These are phyloP conservation scores for Plasmodium berghei DNA, from an alignment of 169 alveolate species.

Conservation along the genomic window DNA sequence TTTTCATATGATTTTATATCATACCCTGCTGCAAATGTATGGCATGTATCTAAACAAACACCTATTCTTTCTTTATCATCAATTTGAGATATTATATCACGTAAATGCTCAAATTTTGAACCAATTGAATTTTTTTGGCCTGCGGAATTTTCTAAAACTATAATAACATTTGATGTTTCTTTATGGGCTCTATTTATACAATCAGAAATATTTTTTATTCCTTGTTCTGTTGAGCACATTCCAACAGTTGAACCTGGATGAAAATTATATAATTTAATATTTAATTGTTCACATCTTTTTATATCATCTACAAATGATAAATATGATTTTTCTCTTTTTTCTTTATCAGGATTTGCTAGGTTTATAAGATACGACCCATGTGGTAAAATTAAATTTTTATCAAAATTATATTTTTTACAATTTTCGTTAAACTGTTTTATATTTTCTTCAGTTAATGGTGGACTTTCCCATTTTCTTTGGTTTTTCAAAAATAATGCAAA, in stretches of 20 bases:
- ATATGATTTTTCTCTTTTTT: conserved; percentile 88
- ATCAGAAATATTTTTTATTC: conserved; percentile 85
- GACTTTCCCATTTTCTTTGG: conserved; percentile 91
- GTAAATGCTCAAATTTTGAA: conserved; percentile 89
- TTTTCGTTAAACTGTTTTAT: conserved; percentile 81
- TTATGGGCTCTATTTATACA: conserved; percentile 88
- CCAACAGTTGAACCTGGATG: conserved; percentile 93
- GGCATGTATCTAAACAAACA: conserved; percentile 94
- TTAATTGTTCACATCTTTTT: conserved; percentile 89
- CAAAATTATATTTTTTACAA: conserved; percentile 79
- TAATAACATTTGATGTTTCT: conserved; percentile 85
- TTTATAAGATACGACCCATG: conserved; percentile 92
- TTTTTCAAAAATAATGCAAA: conserved; percentile 91
- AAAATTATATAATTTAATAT: conserved; percentile 89
- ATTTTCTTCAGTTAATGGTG: conserved; percentile 83
- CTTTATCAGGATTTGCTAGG: conserved; percentile 91
- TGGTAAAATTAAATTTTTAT: conserved; percentile 86
- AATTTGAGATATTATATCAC: conserved; percentile 85
- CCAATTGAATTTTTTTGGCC: conserved; percentile 92
- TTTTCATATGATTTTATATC: conserved; percentile 87
- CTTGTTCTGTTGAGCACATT: conserved; percentile 84
- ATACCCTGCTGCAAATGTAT: conserved; percentile 92
- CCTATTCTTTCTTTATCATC: conserved; percentile 91
- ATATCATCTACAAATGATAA: conserved; percentile 90
- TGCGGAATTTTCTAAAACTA: conserved; percentile 92